Conservation (phyloP, 75 land plant species). For the Pseudotsuga menziesii region DNA sequence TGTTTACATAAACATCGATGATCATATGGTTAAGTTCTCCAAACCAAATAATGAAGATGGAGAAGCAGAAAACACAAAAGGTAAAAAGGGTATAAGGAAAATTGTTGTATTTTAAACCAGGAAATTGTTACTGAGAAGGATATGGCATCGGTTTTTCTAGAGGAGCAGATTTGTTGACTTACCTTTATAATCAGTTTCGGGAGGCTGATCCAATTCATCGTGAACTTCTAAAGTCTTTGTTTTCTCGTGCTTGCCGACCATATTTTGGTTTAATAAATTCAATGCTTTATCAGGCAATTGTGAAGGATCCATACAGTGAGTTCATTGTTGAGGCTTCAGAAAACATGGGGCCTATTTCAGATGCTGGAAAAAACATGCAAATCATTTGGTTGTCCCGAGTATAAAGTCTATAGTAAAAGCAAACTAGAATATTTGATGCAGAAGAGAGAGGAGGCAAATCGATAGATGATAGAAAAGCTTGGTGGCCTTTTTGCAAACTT, state of each 20-base stretch:
- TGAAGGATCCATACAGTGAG: conserved; percentile 83
- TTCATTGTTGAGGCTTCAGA: conserved; percentile 53
- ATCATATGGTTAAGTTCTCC: too few relatives aligned
- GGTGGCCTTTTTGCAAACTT: conserved; percentile 31
- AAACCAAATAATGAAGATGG: too few relatives aligned
- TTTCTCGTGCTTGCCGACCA: conserved; percentile 81
- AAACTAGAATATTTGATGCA: conserved; percentile 24
- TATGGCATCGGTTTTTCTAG: conserved; percentile 42
- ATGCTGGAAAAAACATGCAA: conserved; percentile 1
- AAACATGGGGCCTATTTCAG: not conserved
- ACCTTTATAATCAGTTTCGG: conserved; percentile 71
- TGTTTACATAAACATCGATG: too few relatives aligned
- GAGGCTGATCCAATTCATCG: conserved; percentile 72
- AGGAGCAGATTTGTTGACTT: conserved; percentile 84
- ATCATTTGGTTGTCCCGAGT: not conserved
- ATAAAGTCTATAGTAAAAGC: conserved; percentile 34
- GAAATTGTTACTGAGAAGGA: not conserved
- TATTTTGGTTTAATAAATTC: conserved; percentile 72
- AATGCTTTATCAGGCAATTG: conserved; percentile 76
- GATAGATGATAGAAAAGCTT: conserved; percentile 37
- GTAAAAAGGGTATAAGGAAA: not conserved
- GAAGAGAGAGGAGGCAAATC: conserved; percentile 36
- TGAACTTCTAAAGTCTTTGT: conserved; percentile 69
- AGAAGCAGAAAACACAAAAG: conserved; percentile 1
- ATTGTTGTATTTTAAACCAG: not conserved